These are phyloP conservation scores for Backusella circina DNA, from an alignment of 192 early-diverging fungal genomes.

Conservation along the genomic window DNA sequence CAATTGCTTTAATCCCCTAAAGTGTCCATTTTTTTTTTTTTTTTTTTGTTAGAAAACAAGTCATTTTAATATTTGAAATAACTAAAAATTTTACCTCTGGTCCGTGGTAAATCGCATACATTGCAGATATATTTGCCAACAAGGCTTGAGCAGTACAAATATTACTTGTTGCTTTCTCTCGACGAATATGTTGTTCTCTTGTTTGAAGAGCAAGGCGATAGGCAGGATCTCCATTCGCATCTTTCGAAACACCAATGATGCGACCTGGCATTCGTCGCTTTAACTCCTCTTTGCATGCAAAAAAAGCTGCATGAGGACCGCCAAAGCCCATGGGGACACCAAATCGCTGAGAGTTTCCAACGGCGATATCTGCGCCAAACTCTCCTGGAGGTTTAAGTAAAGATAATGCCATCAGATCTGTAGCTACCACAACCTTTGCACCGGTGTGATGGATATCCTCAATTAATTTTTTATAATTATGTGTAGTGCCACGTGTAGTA, in stretches of 20 bases:
- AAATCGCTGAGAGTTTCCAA: constrained; percentile 97
- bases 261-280: constrained; percentile 96
- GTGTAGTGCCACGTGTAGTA: constrained; percentile 78
- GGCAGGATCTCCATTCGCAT: constrained; percentile 79
- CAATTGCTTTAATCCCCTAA: constrained; percentile 81
- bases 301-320: constrained; percentile 99
- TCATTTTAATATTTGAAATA: too few species aligned
- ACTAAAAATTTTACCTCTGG: constrained; percentile 53
- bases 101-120: constrained; percentile 99
- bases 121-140: constrained; percentile 98
- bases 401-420: constrained; percentile 92
- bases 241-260: constrained; percentile 94
- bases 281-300: constrained; percentile 86
- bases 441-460: constrained; percentile 74
- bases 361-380: constrained; percentile 96
- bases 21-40: neutral
- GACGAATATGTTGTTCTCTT: constrained; percentile 97
- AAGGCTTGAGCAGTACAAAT: constrained; percentile 99
- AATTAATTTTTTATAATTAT: constrained; percentile 79
- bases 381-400: constrained; percentile 91
- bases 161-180: constrained; percentile 98
- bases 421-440: constrained; percentile 87
- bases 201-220: constrained; percentile 96
- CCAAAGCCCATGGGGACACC: constrained; percentile 99
- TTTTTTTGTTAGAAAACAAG: neutral